Evolutionary conservation across 371 early-diverging fungal genomes (phyloP).

Genomic region (Apophysomyces elegans): DNA sequence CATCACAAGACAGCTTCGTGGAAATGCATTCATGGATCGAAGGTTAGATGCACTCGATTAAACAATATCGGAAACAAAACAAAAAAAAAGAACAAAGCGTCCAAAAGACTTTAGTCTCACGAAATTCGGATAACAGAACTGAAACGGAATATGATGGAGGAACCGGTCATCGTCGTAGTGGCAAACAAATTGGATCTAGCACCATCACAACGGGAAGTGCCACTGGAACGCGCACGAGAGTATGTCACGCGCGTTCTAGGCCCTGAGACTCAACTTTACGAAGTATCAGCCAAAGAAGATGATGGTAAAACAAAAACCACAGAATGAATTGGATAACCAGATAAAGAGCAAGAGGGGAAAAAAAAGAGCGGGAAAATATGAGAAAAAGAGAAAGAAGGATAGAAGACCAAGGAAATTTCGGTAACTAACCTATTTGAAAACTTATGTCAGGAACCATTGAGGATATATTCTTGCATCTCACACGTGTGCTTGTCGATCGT

Average conservation of each 20-base stretch:
- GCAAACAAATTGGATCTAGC: constrained; percentile 81
- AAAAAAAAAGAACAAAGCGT: neutral
- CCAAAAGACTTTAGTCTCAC: neutral
- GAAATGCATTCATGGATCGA: constrained; percentile 36
- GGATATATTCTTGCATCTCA: constrained; percentile 66
- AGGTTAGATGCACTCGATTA: constrained; percentile 12
- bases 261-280: constrained; percentile 62
- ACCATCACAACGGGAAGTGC: constrained; percentile 59
- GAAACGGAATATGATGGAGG: constrained; percentile 72
- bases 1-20: constrained; percentile 31
- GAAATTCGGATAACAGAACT: constrained; percentile 51
- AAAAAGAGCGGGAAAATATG: neutral
- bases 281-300: constrained; percentile 78
- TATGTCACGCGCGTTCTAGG: constrained; percentile 64
- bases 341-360: neutral
- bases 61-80: neutral
- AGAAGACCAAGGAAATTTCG: too few relatives aligned
- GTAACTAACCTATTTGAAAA: neutral
- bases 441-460: constrained; percentile 51
- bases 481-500: constrained; percentile 61
- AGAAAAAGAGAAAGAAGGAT: too few relatives aligned
- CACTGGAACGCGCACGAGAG: constrained; percentile 60
- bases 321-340: neutral
- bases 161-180: constrained; percentile 72
- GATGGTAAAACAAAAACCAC: constrained; percentile 52